Percentiles rank a stretch among this genome's conserved stretches.
These are phyloP conservation scores for Tubosaeta brunneosetosa DNA, from an alignment of 768 basidiomycete species.

Conservation along the genomic window DNA sequence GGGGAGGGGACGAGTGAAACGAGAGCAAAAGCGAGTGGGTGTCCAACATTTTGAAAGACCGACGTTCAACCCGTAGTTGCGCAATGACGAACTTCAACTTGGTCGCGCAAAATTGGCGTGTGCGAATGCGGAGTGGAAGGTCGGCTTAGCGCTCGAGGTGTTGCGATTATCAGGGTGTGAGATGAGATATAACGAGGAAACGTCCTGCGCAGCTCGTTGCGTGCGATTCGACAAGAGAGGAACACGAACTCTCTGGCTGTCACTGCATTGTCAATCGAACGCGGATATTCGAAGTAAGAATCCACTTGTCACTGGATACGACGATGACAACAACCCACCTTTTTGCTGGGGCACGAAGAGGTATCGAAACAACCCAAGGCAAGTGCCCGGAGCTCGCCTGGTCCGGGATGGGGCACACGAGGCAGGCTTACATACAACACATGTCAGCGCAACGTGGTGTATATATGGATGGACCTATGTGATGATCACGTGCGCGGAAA, in stretches of 20 bases:
- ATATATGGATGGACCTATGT: slow-evolving; percentile 13
- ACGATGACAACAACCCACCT: slow-evolving; percentile 20
- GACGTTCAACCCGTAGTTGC: slow-evolving; percentile 3
- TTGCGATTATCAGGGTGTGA: slow-evolving; percentile 20
- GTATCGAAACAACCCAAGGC: slow-evolving; percentile 21
- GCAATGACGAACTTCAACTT: slow-evolving; percentile 4
- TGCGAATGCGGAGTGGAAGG: slow-evolving; percentile 8
- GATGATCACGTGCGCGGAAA: slow-evolving; percentile 20
- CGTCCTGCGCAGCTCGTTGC: slow-evolving; percentile 29
- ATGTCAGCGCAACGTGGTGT: slow-evolving; percentile 8
- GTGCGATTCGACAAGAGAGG: slow-evolving; percentile 8
- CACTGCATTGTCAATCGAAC: neutral
- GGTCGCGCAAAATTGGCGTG: slow-evolving; percentile 7
- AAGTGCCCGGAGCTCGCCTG: slow-evolving; percentile 20
- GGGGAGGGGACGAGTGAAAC: neutral
- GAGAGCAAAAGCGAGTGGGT: slow-evolving; percentile 7
- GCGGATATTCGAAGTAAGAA: neutral
- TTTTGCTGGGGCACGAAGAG: slow-evolving; percentile 19
- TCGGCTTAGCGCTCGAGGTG: slow-evolving; percentile 8
- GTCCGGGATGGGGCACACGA: slow-evolving; percentile 27
- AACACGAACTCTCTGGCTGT: slow-evolving; percentile 1
- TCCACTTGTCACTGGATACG: neutral
- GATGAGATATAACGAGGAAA: slow-evolving; percentile 22
- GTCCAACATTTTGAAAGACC: slow-evolving; percentile 16
- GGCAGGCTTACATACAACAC: slow-evolving; percentile 26